Percentiles rank a stretch among this genome's conserved stretches.
Conservation (phyloP, 192 early-diverging fungal genomes). For the Thoreauomyces humboldtii region DNA sequence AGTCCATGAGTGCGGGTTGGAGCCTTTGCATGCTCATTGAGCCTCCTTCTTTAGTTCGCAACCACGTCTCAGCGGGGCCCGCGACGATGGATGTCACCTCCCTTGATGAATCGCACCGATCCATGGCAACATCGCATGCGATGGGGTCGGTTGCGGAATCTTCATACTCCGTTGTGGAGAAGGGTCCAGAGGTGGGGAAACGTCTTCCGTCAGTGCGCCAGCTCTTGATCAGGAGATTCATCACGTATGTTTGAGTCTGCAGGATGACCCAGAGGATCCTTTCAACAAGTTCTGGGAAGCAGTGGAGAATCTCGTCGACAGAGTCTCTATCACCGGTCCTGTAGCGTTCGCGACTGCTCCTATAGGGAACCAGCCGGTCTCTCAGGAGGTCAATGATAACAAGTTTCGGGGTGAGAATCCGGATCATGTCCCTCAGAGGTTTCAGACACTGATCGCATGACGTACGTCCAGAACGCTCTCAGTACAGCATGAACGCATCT, state of each 20-base stretch:
- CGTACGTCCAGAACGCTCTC: background rate
- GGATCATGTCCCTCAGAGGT: too few relatives aligned
- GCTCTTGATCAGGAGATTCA: too few relatives aligned
- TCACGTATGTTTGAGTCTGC: background rate
- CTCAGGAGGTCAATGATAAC: background rate
- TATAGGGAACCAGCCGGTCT: constrained; percentile 16
- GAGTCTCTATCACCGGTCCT: constrained; percentile 53
- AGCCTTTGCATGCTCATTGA: background rate
- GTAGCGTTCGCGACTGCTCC: constrained; percentile 36
- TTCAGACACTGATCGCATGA: too few relatives aligned
- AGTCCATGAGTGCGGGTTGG: too few relatives aligned
- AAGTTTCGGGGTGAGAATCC: too few relatives aligned
- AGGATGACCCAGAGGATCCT: constrained; percentile 71
- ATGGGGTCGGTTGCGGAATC: constrained; percentile 1
- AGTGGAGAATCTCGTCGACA: constrained; percentile 71
- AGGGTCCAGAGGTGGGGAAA: background rate
- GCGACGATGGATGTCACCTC: constrained; percentile 39
- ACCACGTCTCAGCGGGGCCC: constrained; percentile 1
- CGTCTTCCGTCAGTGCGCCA: too few relatives aligned
- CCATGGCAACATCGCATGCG: background rate
- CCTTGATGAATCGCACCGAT: constrained; percentile 27
- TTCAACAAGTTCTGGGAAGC: constrained; percentile 82
- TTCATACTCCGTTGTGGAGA: constrained; percentile 4
- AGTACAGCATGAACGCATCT: constrained; percentile 8
- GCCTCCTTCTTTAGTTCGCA: background rate